Conservation (phyloP, 1,284 basidiomycete genomes). For the Sanghuangporus sanghuang region DNA sequence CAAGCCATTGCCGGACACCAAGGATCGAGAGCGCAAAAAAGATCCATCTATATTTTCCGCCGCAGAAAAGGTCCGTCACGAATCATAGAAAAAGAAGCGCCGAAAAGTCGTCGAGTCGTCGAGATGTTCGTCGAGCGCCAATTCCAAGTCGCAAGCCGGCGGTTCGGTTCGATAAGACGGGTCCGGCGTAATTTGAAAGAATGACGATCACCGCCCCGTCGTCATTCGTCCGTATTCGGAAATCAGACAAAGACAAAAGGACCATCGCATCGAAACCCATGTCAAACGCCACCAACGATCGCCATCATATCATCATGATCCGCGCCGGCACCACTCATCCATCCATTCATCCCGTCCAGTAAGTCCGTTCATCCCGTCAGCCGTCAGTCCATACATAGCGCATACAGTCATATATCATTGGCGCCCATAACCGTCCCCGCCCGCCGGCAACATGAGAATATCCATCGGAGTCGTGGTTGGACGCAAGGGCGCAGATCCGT, state of each 20-base stretch:
- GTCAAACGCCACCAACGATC: background rate
- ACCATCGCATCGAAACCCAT: background rate
- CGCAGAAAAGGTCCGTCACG: background rate
- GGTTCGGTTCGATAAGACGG: background rate
- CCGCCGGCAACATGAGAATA: background rate
- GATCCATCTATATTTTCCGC: conserved; percentile 50
- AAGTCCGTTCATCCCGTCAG: background rate
- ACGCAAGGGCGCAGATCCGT: background rate
- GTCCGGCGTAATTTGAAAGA: background rate
- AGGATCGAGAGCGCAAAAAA: conserved; percentile 81
- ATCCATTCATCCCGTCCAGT: background rate
- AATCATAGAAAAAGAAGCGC: background rate
- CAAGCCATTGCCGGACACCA: conserved; percentile 88
- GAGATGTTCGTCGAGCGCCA: background rate
- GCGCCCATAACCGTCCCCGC: background rate
- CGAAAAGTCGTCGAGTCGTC: background rate
- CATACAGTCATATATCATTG: background rate
- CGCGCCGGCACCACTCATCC: background rate
- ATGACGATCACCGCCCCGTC: background rate
- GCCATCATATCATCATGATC: background rate
- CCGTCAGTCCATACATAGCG: background rate
- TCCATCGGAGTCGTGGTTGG: background rate
- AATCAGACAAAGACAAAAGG: too few species aligned
- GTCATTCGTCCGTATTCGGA: background rate
- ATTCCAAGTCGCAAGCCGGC: background rate